Conservation (phyloP, 1,284 basidiomycete species). For the Cryptococcus deneoformans region DNA sequence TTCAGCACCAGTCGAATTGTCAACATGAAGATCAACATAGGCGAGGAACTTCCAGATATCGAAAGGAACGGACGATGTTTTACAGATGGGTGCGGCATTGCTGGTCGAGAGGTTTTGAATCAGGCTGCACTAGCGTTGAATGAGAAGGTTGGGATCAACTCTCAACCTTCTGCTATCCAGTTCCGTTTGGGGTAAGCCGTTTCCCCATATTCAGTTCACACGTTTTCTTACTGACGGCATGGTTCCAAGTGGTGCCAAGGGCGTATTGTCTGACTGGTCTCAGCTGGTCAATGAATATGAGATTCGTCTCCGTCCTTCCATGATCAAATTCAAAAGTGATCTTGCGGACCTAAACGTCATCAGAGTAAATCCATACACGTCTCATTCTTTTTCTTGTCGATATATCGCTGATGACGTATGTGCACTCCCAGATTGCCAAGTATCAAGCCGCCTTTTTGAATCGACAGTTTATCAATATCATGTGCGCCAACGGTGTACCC, state of each 20-base stretch:
- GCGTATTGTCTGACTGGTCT: slow-evolving; percentile 46
- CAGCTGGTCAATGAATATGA: slow-evolving; percentile 24
- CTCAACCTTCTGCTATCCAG: slow-evolving; percentile 45
- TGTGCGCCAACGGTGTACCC: slow-evolving; percentile 43
- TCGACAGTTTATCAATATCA: slow-evolving; percentile 49
- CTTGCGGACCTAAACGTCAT: slow-evolving; percentile 41
- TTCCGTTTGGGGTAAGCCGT: slow-evolving; percentile 41
- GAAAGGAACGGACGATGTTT: slow-evolving; percentile 33
- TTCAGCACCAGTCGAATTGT: slow-evolving; percentile 41
- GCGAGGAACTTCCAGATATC: slow-evolving; percentile 21
- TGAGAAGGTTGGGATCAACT: slow-evolving; percentile 22
- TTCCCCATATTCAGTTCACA: neutral
- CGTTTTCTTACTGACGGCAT: slow-evolving; percentile 3
- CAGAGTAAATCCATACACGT: slow-evolving; percentile 22
- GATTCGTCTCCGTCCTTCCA: slow-evolving; percentile 39
- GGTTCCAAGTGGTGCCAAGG: slow-evolving; percentile 45
- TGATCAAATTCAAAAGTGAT: slow-evolving; percentile 44
- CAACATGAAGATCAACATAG: slow-evolving; percentile 29
- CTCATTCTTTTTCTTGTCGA: too few species aligned
- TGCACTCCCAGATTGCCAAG: slow-evolving; percentile 34
- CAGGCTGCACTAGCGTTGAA: slow-evolving; percentile 40
- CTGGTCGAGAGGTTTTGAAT: slow-evolving; percentile 36
- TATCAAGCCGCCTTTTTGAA: slow-evolving; percentile 49
- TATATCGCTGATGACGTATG: neutral
- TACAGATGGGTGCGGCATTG: slow-evolving; percentile 47